Conservation (phyloP, 2,329 filamentous ascomycete species). For the Fusarium hostae region DNA sequence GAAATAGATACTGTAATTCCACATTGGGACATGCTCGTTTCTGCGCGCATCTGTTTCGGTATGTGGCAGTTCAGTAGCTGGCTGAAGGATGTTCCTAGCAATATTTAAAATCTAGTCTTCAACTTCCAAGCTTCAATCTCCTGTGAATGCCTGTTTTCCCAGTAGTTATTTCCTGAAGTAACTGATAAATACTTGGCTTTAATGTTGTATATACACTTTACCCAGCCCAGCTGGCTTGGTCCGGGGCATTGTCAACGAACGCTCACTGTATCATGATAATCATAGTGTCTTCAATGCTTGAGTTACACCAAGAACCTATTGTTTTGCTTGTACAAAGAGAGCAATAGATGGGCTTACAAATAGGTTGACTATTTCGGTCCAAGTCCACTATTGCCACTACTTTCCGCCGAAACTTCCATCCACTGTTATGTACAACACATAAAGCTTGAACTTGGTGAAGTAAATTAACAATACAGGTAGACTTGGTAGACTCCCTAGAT, state of each 20-base stretch:
- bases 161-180: neutral
- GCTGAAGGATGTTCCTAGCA: neutral
- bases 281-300: neutral
- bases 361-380: no score
- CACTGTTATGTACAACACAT: no score
- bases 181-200: neutral
- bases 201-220: neutral
- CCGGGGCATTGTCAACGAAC: no score
- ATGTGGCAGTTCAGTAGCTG: neutral
- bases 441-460: no score
- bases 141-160: neutral
- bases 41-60: neutral
- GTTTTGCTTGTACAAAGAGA: no score
- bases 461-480: no score
- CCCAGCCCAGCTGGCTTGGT: neutral
- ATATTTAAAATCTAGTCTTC: neutral
- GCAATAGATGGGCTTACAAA: no score
- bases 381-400: no score
- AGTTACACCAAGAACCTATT: neutral
- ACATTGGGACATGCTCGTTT: neutral
- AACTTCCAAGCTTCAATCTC: neutral
- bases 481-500: no score
- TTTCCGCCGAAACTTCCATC: no score
- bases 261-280: neutral
- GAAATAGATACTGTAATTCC: neutral